Percentiles rank a stretch among this genome's conserved stretches.
Conservation (phyloP, 352 stramenopile species). For the Phytophthora boehmeriae region DNA sequence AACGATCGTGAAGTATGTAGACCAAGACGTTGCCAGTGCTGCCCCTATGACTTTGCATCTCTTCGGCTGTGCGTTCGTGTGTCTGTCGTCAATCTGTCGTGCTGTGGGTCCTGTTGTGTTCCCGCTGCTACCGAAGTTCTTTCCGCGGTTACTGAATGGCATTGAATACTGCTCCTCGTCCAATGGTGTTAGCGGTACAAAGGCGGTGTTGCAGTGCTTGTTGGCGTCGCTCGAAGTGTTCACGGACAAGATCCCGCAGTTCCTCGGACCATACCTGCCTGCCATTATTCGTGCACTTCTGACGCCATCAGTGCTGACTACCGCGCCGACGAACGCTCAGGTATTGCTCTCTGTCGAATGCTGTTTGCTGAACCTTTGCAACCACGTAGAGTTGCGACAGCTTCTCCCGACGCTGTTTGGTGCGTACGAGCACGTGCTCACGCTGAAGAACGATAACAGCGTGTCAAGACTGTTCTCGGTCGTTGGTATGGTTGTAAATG, state of each 20-base stretch:
- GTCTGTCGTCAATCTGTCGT: constrained; percentile 76
- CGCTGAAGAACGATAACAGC: constrained; percentile 50
- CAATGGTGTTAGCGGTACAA: constrained; percentile 30
- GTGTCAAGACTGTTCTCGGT: constrained; percentile 75
- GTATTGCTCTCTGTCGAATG: constrained; percentile 68
- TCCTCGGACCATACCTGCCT: constrained; percentile 78
- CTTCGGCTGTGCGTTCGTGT: constrained; percentile 84
- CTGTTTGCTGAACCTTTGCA: constrained; percentile 69
- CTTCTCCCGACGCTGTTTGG: constrained; percentile 74
- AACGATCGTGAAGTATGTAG: constrained; percentile 79
- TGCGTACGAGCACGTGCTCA: constrained; percentile 69
- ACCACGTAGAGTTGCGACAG: constrained; percentile 76
- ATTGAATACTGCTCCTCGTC: constrained; percentile 57
- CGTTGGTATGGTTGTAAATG: constrained; percentile 65
- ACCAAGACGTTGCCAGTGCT: constrained; percentile 51
- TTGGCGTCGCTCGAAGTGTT: constrained; percentile 81
- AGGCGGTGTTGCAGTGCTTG: constrained; percentile 77
- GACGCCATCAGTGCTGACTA: constrained; percentile 51
- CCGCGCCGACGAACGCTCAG: constrained; percentile 27
- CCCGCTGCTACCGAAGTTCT: constrained; percentile 84
- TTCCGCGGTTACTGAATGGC: constrained; percentile 70
- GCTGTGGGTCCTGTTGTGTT: constrained; percentile 76
- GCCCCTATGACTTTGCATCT: constrained; percentile 71
- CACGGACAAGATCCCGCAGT: constrained; percentile 84
- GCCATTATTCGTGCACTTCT: constrained; percentile 67